Evolutionary conservation across 345 rosid genomes (phyloP).

Genomic region (Salix caprea): DNA sequence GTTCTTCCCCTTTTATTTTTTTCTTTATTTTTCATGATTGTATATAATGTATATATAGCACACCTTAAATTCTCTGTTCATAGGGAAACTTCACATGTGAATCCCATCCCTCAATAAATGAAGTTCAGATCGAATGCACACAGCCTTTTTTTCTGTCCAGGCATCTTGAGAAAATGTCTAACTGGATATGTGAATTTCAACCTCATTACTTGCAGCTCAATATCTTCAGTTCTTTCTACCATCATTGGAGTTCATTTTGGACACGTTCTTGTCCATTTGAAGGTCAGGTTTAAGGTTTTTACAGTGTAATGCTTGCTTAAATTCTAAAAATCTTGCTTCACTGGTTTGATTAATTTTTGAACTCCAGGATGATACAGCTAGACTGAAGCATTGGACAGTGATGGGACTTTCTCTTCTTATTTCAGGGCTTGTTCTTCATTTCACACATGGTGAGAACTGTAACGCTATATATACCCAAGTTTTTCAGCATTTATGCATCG

Average conservation of each 20-base stretch:
- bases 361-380: conserved; percentile 50
- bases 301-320: not conserved
- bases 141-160: not conserved
- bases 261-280: conserved; percentile 58
- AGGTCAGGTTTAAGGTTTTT: conserved; percentile 40
- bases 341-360: conserved; percentile 1
- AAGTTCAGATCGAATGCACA: not conserved
- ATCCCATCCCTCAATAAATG: not conserved
- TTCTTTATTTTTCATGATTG: not conserved
- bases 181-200: not conserved
- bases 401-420: conserved; percentile 55
- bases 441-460: conserved; percentile 53
- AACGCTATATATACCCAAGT: not conserved
- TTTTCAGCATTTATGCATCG: not conserved
- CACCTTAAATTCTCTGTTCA: not conserved
- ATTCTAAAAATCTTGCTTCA: conserved; percentile 2
- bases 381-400: conserved; percentile 72
- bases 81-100: not conserved
- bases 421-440: conserved; percentile 61
- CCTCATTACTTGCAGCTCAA: conserved; percentile 58
- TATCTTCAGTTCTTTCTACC: conserved; percentile 74
- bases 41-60: not conserved
- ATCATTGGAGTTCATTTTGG: conserved; percentile 81
- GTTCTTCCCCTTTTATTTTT: not conserved
- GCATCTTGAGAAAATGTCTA: not conserved